A percentile compares a stretch with the other conserved stretches of the same genome.
Evolutionary conservation across 768 basidiomycete genomes (phyloP).

Genomic region (Mycena vitilis): DNA sequence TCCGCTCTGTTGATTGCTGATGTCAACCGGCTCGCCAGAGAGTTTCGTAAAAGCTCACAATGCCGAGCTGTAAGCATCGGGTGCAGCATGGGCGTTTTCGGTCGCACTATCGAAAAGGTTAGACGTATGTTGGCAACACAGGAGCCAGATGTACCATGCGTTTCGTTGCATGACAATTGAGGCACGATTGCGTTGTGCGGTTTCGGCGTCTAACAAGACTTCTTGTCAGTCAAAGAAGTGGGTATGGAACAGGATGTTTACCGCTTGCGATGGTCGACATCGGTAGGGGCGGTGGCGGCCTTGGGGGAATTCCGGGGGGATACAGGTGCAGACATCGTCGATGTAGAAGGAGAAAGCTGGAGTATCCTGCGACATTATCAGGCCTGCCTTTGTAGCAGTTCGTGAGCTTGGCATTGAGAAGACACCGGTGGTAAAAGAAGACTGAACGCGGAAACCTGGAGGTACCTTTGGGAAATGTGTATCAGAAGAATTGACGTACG

Average conservation of each 20-base stretch:
- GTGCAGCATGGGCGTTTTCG: conserved; percentile 26
- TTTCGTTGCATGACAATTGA: conserved; percentile 31
- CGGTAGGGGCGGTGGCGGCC: conserved; percentile 9
- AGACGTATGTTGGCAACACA: too few species aligned
- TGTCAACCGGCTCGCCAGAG: neutral
- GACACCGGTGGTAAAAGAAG: neutral
- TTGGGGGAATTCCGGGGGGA: conserved; percentile 18
- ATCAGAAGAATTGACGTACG: conserved; percentile 20
- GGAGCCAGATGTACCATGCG: conserved; percentile 23
- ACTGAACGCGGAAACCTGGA: conserved; percentile 1
- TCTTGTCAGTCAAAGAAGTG: neutral
- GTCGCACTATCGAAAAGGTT: conserved; percentile 14
- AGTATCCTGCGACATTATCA: neutral
- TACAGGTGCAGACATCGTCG: conserved; percentile 25
- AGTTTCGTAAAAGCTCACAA: conserved; percentile 9
- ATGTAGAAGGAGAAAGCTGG: neutral
- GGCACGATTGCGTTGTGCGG: conserved; percentile 31
- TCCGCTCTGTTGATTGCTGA: conserved; percentile 4
- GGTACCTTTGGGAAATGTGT: neutral
- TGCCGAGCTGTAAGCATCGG: conserved; percentile 30
- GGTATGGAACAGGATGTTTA: neutral
- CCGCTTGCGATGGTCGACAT: conserved; percentile 32
- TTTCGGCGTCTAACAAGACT: conserved; percentile 24
- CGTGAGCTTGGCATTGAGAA: conserved; percentile 24
- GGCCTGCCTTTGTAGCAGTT: conserved; percentile 15